Base-by-base conservation (phyloP, 305 asterid genomes). In the Ajuga reptans region DNA sequence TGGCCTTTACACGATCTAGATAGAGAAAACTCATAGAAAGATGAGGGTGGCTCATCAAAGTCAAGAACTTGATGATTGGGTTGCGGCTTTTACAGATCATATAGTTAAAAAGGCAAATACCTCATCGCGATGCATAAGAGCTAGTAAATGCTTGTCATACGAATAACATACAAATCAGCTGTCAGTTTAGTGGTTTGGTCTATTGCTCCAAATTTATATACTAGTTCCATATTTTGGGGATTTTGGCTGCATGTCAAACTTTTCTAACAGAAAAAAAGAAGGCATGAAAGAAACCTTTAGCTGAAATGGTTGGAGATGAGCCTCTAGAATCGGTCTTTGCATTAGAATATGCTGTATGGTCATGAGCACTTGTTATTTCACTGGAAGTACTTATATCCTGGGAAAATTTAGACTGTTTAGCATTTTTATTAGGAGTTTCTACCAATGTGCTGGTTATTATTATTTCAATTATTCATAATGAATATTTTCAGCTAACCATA, bases 401-500 rank as follows among this genome's bases (percentile, higher is more conserved):
- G 47, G 12, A 55, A 29, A 18, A 53, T 46, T 46, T 36, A 4
- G 9, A 10, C 59, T 7, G 14, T 16, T 51, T 24, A 59, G 12
- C 49, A 49, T 16, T 50, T 57, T 56, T 34, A 4, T n/a, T 2
- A 1, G 70, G 43, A 49, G 9, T 21, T 12, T 49, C 29, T 42
- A 51, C 43, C 43, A 5, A 42, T 4, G 14, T 42, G 39, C 24
- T 37, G n/a, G 17, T 66, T 31, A 3, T 47, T 21, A 6, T 49
- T 21, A 42, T 51, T 47, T 37, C 21, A 14, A 10, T 11, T 27
- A 9, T 37, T 34, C 14, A 15, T 33, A 36, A 47, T 6, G 18
- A 52, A n/a, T 24, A 39, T 64, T 68, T 65, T 66, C 61, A 65
- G 41, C 70, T 27, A 70, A 34, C 55, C 50, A 47, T 61, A 15